Conservation (phyloP, 257 asterid species). For the Buddleja alternifolia region DNA sequence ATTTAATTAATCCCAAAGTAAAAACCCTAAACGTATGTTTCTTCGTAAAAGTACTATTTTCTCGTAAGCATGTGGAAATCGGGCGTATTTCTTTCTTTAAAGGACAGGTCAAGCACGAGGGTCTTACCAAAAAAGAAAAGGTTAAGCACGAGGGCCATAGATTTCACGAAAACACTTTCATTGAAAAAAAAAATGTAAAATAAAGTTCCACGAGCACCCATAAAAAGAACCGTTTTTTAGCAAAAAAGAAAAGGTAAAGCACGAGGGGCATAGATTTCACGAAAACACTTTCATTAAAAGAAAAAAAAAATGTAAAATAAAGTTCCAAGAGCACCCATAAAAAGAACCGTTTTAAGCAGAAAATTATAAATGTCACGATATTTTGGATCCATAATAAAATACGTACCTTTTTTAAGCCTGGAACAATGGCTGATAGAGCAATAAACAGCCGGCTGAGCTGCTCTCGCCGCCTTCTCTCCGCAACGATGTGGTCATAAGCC, state of each 20-base stretch:
- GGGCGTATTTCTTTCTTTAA: slow-evolving; percentile 26
- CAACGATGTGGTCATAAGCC: slow-evolving; percentile 26
- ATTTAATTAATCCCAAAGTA: no score
- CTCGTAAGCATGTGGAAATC: slow-evolving; percentile 28
- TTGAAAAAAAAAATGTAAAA: background rate
- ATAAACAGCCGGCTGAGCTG: slow-evolving; percentile 35
- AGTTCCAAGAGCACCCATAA: background rate
- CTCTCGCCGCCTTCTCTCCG: slow-evolving; percentile 38
- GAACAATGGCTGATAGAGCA: slow-evolving; percentile 34
- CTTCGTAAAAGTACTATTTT: no score
- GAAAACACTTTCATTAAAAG: background rate
- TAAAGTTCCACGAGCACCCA: slow-evolving; percentile 2
- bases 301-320: background rate
- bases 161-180: background rate
- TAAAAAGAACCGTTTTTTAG: background rate
- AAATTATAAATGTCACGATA: background rate
- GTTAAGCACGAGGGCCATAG: slow-evolving; percentile 11
- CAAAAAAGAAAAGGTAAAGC: background rate
- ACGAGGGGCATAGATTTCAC: slow-evolving; percentile 11
- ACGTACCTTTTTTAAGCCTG: slow-evolving; percentile 33
- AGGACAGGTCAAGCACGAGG: background rate
- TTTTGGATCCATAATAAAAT: background rate
- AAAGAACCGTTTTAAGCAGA: background rate
- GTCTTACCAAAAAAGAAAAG: no score
- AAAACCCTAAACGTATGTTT: background rate